phyloP scores from a whole-genome alignment of 2,329 filamentous ascomycete genomes.

The Paraphoma chrysanthemicola region DNA sequence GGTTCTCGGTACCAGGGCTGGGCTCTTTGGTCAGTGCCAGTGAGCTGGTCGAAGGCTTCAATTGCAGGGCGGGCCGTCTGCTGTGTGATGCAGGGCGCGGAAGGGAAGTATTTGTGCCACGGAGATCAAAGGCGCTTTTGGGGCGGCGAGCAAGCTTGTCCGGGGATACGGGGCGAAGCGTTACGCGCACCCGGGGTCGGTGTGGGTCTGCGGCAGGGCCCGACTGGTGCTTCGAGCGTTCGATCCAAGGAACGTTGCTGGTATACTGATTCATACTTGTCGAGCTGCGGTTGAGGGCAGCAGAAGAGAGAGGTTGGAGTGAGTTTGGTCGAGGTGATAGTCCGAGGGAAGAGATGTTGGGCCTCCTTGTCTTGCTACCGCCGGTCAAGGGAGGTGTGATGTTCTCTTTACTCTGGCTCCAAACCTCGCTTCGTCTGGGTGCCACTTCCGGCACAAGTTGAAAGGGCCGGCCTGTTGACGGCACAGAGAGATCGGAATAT shows the following conservation, averaged over 20 bases:
- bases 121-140: slow-evolving; percentile 44
- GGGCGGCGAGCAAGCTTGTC: slow-evolving; percentile 32
- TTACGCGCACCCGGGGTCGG: slow-evolving; percentile 22
- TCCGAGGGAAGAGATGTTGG: slow-evolving; percentile 1
- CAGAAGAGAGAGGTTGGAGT: slow-evolving; percentile 22
- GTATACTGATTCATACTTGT: slow-evolving; percentile 22
- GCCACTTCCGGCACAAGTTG: slow-evolving; percentile 11
- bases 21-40: slow-evolving; percentile 25
- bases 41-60: slow-evolving; percentile 17
- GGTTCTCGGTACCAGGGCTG: slow-evolving; percentile 12
- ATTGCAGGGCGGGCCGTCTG: slow-evolving; percentile 5
- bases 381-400: slow-evolving; percentile 13
- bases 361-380: slow-evolving; percentile 3
- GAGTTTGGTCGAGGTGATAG: slow-evolving; percentile 18
- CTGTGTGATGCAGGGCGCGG: slow-evolving; percentile 12
- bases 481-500: slow-evolving; percentile 29
- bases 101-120: slow-evolving; percentile 6
- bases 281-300: slow-evolving; percentile 14
- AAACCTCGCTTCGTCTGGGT: slow-evolving; percentile 9
- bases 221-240: neutral
- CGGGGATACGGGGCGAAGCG: slow-evolving; percentile 22
- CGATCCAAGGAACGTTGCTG: slow-evolving; percentile 9
- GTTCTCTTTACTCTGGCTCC: slow-evolving; percentile 31
- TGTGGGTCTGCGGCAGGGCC: slow-evolving; percentile 9
- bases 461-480: slow-evolving; percentile 7